Evolutionary conservation across 225 moss, liverwort and hornwort genomes (phyloP), one percentile per base, ranked within the genome.

Genomic region (Thuidium tamariscinum): DNA sequence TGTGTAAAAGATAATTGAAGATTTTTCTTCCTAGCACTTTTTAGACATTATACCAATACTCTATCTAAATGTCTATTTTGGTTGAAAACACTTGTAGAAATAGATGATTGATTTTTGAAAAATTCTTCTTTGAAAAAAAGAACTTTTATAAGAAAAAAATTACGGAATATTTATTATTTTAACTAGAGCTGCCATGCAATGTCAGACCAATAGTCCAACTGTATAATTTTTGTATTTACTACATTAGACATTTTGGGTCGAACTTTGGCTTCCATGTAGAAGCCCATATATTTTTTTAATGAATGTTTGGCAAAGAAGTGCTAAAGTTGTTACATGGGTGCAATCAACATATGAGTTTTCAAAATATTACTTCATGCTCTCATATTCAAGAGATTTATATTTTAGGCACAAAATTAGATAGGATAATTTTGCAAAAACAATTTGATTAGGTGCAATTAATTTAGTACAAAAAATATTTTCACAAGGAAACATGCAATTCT

Each of bases 1-100:
- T 48, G 18, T 19, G 2, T 16, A 17, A 19, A 48, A 29, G 1
- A 1, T 0, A 32, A 20, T 32, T 48, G 2, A 32, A 48, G 12
- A 19, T 6, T 73, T 1, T 32, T 32, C 41, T 32, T 48, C 7
- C 30, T 48, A 30, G 1, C 10, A 42, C 9, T 19, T 32, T 30
- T 48, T 19, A 3, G 1, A 5, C 29, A 46, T 46, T 0, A 0
- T 29, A 72, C 2, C 0, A 30, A 32, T 19, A 20, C 7, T 17
- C 1, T 30, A 20, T 6, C 1, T 19, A 2, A 30, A 30, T 48
- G 30, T 5, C 0, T 7, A 0, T 2, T 48, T 48, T 4, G 4
- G 4, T 7, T 30, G 1, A 48, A 72, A 48, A 18, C 1, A 18
- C 2, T 30, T 48, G 0, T 32, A 19, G 2, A 29, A 49, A 19